Evolutionary conservation across 2,329 filamentous ascomycete genomes (phyloP), one percentile per base, ranked within the genome.

Genomic region (Fusarium zealandicum): DNA sequence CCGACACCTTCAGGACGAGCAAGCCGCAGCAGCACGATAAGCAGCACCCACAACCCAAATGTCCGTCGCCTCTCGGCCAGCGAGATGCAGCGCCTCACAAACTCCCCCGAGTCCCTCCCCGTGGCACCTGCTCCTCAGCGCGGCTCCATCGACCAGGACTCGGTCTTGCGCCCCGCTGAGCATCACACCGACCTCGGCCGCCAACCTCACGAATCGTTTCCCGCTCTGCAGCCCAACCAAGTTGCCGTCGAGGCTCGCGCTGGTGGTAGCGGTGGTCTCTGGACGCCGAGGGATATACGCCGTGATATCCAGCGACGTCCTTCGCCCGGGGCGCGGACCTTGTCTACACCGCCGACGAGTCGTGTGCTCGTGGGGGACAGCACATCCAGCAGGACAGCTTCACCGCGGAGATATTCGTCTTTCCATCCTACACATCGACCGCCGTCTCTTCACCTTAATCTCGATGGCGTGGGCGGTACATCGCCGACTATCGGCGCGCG

Each of bases 21-120:
- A 30, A 67, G 68, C 38, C 67, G 67, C 17, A 73, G 68, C 56
- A 69, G 64, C 32, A 64, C 72, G 25, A 65, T 70, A 41, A 70
- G 63, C 51, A 72, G 68, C 51, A 61, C 66, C 5, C 59, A 58
- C 27, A 76, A 72, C 57, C 70, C 73, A 35, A 80, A 73, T 40
- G 72, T 85, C 39, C 78, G 81, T 48, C 79, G 82, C 31, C 74
- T 87, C 20, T 85, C 84, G 0, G 81, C 81, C 7, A 80, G 77
- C 31, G 82, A 85, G 64, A 85, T 87, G 67, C 80, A 84, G 46
- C 80, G 83, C 54, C 71, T 88, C 53, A 80, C 82, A 12, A 79
- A 78, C 22, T 78, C 81, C 2, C 82, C 83, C 6, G 82, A 84
- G 22, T 86, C 84, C 1, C 72, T 88, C 2, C 84, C 85, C 11